These are phyloP conservation scores for Phascolomyces articulosus DNA, from an alignment of 371 early-diverging fungal genomes.

Conservation along the genomic window DNA sequence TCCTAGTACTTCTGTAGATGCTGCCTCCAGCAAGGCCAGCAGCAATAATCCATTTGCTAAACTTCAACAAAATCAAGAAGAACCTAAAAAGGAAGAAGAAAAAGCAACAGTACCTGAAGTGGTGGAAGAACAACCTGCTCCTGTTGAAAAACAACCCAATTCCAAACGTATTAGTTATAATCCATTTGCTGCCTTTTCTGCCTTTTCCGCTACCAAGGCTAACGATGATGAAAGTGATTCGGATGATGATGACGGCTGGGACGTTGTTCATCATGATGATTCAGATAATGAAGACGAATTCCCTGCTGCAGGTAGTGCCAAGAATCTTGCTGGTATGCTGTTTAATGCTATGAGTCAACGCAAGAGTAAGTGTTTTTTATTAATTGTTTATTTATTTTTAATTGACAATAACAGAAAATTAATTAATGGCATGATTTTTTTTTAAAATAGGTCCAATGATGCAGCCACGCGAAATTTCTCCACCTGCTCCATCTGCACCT, in stretches of 20 bases:
- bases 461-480: not conserved
- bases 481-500: conserved; percentile 24
- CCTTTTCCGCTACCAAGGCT: conserved; percentile 46
- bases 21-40: conserved; percentile 18
- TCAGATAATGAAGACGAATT: conserved; percentile 49
- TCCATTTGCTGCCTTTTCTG: conserved; percentile 54
- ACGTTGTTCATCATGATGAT: conserved; percentile 37
- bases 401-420: too few species aligned
- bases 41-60: conserved; percentile 58
- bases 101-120: not conserved
- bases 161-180: conserved; percentile 54
- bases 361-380: conserved; percentile 18
- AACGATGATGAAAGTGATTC: conserved; percentile 29
- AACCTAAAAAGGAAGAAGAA: conserved; percentile 5
- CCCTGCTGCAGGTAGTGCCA: conserved; percentile 57
- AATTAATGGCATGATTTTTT: too few species aligned
- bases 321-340: conserved; percentile 46
- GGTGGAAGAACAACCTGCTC: conserved; percentile 11
- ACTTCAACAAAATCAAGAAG: conserved; percentile 20
- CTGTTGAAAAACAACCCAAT: conserved; percentile 5
- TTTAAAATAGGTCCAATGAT: conserved; percentile 1
- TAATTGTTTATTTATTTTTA: not conserved
- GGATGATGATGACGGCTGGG: conserved; percentile 46
- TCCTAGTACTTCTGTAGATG: conserved; percentile 5
- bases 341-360: conserved; percentile 43